Evolutionary conservation across 352 stramenopile species (phyloP).

Genomic region (Globisporangium canariense): DNA sequence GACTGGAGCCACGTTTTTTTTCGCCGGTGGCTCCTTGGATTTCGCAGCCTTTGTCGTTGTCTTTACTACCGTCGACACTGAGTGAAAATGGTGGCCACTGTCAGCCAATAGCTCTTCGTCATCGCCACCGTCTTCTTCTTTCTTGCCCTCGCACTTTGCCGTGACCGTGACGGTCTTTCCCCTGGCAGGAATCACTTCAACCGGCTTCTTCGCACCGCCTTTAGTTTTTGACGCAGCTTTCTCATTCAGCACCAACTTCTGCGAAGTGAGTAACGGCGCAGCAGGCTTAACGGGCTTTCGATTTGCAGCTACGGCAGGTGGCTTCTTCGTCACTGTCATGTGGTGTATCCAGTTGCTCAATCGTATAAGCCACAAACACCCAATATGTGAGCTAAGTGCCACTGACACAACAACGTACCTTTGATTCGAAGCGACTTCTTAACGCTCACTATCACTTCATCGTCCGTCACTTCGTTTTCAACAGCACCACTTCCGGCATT

Average conservation of each 20-base stretch:
- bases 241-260: conserved; percentile 1
- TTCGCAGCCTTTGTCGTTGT: background rate
- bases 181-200: background rate
- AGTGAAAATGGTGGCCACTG: background rate
- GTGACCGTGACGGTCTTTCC: background rate
- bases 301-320: background rate
- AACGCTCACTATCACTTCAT: background rate
- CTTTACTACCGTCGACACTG: background rate
- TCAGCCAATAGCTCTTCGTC: background rate
- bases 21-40: background rate
- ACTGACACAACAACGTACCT: background rate
- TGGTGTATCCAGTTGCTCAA: background rate
- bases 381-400: background rate
- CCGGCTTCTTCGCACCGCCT: background rate
- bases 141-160: background rate
- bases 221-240: background rate
- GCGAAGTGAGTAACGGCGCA: background rate
- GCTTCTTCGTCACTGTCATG: background rate
- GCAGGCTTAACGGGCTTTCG: background rate
- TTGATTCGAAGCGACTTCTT: conserved; percentile 4
- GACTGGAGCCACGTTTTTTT: background rate
- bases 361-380: background rate
- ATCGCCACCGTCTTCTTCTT: background rate
- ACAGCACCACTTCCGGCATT: background rate
- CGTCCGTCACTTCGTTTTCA: background rate